Percentiles rank a stretch among this genome's conserved stretches.
Conservation (phyloP, 805 yeast genomes). For the Nakazawaea holstii region DNA sequence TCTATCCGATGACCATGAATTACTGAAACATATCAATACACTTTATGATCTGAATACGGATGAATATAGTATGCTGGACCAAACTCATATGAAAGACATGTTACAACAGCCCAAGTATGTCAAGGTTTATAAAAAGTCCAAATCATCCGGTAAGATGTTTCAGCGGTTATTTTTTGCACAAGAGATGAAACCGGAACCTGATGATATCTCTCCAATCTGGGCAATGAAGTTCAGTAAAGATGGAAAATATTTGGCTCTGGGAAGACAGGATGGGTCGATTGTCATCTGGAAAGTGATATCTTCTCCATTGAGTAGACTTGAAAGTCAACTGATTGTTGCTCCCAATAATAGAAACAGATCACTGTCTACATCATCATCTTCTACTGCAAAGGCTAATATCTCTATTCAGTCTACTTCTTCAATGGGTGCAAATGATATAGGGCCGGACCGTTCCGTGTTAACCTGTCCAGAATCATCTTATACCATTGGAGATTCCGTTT, state of each 20-base stretch:
- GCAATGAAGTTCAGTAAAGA: slow-evolving; percentile 68
- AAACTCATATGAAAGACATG: slow-evolving; percentile 28
- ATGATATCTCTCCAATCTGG: slow-evolving; percentile 49
- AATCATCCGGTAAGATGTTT: slow-evolving; percentile 38
- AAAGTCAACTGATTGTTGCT: neutral
- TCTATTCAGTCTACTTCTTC: neutral
- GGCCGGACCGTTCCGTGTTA: slow-evolving; percentile 8
- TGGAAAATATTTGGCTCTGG: slow-evolving; percentile 80
- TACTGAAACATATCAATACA: slow-evolving; percentile 1
- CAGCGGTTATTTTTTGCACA: slow-evolving; percentile 60
- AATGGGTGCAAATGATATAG: slow-evolving; percentile 2
- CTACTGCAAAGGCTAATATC: slow-evolving; percentile 8
- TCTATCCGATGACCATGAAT: neutral
- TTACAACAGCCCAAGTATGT: slow-evolving; percentile 51
- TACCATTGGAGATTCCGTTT: slow-evolving; percentile 19
- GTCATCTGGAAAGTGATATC: slow-evolving; percentile 77
- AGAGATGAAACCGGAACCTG: slow-evolving; percentile 36
- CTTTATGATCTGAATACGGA: slow-evolving; percentile 1
- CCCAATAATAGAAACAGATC: slow-evolving; percentile 1
- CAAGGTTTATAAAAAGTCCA: slow-evolving; percentile 41
- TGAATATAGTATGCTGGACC: neutral
- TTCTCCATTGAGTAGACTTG: slow-evolving; percentile 57
- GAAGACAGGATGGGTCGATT: slow-evolving; percentile 68
- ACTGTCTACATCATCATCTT: slow-evolving; percentile 2
- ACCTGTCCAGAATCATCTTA: slow-evolving; percentile 9